Conservation (phyloP, 164 flowering plant genomes). For the Brasenia schreberi region DNA sequence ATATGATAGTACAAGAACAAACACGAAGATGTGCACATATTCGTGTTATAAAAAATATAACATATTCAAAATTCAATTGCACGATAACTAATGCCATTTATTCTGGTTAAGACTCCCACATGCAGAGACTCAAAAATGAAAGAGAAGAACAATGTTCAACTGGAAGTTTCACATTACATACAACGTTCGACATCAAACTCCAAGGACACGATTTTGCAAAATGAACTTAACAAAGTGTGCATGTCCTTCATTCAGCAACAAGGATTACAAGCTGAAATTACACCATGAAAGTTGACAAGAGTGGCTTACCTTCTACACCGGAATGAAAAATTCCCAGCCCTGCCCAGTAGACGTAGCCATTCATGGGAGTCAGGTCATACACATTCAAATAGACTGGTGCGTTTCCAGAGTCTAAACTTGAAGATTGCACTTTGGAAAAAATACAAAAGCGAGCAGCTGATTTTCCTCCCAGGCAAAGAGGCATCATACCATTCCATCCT, state of each 20-base stretch:
- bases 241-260: not conserved
- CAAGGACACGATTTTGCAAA: not conserved
- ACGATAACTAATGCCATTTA: too few relatives aligned
- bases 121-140: too few relatives aligned
- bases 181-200: not conserved
- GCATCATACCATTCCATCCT: constrained; percentile 55
- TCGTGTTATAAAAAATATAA: too few relatives aligned
- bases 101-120: too few relatives aligned
- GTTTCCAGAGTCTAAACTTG: constrained; percentile 38
- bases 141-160: not conserved
- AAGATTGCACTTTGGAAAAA: constrained; percentile 59
- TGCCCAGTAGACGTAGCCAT: constrained; percentile 90
- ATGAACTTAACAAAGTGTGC: not conserved
- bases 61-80: too few relatives aligned
- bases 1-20: too few relatives aligned
- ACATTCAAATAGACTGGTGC: constrained; percentile 90
- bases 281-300: not conserved
- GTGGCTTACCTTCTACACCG: constrained; percentile 83
- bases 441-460: constrained; percentile 64
- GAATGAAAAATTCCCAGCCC: constrained; percentile 95
- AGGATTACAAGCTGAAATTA: not conserved
- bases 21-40: too few relatives aligned
- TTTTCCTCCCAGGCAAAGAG: constrained; percentile 42
- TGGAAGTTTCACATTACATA: not conserved
- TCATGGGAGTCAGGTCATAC: constrained; percentile 91